phyloP scores from a whole-genome alignment of 148 eudicot species.

The Spergularia bocconei region DNA sequence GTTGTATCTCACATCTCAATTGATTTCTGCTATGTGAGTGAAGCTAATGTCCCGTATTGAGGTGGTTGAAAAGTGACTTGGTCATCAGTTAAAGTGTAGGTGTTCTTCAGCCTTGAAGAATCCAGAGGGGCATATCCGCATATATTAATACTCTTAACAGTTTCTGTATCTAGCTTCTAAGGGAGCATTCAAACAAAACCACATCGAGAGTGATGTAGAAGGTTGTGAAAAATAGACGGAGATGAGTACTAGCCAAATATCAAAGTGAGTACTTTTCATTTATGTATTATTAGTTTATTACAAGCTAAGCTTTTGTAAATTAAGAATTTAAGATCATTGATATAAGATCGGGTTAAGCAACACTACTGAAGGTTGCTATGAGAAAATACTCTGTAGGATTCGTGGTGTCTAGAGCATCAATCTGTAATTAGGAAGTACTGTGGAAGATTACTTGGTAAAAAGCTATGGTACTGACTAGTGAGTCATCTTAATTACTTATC shows the following conservation, averaged over 20 bases:
- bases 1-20: neutral
- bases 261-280: too few relatives aligned
- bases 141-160: too few relatives aligned
- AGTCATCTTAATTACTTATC: neutral
- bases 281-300: too few relatives aligned
- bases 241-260: too few relatives aligned
- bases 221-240: too few relatives aligned
- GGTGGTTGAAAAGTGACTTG: neutral
- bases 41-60: neutral
- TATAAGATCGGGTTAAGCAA: neutral
- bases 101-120: too few relatives aligned
- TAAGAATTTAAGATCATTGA: neutral
- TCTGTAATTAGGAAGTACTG: neutral
- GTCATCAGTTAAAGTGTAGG: neutral
- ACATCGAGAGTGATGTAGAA: too few relatives aligned
- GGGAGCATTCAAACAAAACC: too few relatives aligned
- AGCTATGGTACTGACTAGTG: neutral
- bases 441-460: neutral
- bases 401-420: too few relatives aligned
- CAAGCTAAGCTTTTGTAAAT: neutral
- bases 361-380: neutral
- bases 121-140: too few relatives aligned
- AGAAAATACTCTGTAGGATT: neutral
- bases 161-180: too few relatives aligned
- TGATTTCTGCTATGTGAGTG: neutral